phyloP scores from a whole-genome alignment of 2,329 filamentous ascomycete genomes.

The Monilinia fructigena region DNA sequence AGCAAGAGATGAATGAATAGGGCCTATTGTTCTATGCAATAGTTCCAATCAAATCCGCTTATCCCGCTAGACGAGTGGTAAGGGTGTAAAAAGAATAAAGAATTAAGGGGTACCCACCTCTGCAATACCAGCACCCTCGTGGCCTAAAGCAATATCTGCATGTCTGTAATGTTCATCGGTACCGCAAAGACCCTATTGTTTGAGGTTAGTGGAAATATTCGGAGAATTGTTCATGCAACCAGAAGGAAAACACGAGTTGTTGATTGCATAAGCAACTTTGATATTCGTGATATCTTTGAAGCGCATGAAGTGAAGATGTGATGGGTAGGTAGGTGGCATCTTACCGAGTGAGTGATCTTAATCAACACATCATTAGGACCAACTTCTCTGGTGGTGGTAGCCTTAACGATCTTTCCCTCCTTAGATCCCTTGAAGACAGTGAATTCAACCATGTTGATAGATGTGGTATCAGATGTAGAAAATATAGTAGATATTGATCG shows the following conservation, averaged over 20 bases:
- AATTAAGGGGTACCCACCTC: conserved; percentile 32
- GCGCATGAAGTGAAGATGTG: background rate
- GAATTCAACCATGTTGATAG: conserved; percentile 44
- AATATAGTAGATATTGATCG: background rate
- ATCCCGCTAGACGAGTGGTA: conserved; percentile 18
- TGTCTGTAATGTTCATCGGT: conserved; percentile 50
- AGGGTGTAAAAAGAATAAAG: background rate
- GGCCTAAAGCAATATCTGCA: conserved; percentile 47
- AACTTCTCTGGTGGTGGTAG: conserved; percentile 48
- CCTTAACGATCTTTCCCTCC: conserved; percentile 54
- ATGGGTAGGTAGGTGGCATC: background rate
- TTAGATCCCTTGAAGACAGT: conserved; percentile 64
- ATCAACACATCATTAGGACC: conserved; percentile 57
- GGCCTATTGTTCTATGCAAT: background rate
- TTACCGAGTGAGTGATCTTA: conserved; percentile 57
- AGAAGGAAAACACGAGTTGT: background rate
- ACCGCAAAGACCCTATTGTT: conserved; percentile 56
- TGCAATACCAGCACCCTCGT: conserved; percentile 52
- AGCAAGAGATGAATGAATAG: background rate
- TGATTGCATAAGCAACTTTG: background rate
- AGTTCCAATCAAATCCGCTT: background rate
- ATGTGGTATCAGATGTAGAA: background rate
- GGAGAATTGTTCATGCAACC: background rate
- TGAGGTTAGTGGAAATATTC: conserved; percentile 10
- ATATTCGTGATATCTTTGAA: background rate